phyloP scores from a whole-genome alignment of 2,329 filamentous ascomycete species.

The Xylariaceae sp. region DNA sequence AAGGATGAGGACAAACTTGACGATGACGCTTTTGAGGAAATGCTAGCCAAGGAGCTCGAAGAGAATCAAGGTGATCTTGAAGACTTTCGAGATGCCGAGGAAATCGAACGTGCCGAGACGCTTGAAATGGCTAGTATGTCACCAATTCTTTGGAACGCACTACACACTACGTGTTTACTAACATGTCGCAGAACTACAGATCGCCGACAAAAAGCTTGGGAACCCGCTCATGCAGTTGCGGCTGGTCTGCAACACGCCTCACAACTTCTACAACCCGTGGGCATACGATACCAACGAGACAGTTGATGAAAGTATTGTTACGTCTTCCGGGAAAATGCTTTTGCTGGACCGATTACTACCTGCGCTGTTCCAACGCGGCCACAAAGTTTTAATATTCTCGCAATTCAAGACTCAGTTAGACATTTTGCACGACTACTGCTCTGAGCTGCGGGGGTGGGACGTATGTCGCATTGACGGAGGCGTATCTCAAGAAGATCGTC shows the following conservation, averaged over 20 bases:
- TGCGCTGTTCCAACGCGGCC: conserved; percentile 72
- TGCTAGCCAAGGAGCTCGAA: conserved; percentile 69
- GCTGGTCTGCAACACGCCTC: conserved; percentile 89
- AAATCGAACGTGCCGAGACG: conserved; percentile 69
- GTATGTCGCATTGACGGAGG: conserved; percentile 90
- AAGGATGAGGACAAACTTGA: conserved; percentile 71
- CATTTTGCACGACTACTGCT: conserved; percentile 86
- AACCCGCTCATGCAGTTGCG: conserved; percentile 93
- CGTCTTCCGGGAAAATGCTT: conserved; percentile 93
- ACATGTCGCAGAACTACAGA: conserved; percentile 71
- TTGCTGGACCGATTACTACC: conserved; percentile 87
- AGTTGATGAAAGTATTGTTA: conserved; percentile 82
- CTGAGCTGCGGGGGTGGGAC: conserved; percentile 77
- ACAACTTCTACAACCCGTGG: conserved; percentile 97
- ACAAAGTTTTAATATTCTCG: conserved; percentile 95
- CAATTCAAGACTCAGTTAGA: conserved; percentile 96
- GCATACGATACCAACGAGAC: conserved; percentile 61
- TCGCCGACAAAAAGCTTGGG: conserved; percentile 88
- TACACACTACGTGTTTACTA: conserved; percentile 32
- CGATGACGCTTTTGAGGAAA: conserved; percentile 84
- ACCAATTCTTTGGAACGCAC: not conserved
- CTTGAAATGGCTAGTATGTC: conserved; percentile 77
- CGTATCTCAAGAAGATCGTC: conserved; percentile 76
- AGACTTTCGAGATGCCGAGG: conserved; percentile 57
- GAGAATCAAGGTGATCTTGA: conserved; percentile 48